A percentile compares a stretch with the other conserved stretches of the same genome.
phyloP scores from a whole-genome alignment of 2,329 filamentous ascomycete species.

The Emmonsiellopsis sp. region DNA sequence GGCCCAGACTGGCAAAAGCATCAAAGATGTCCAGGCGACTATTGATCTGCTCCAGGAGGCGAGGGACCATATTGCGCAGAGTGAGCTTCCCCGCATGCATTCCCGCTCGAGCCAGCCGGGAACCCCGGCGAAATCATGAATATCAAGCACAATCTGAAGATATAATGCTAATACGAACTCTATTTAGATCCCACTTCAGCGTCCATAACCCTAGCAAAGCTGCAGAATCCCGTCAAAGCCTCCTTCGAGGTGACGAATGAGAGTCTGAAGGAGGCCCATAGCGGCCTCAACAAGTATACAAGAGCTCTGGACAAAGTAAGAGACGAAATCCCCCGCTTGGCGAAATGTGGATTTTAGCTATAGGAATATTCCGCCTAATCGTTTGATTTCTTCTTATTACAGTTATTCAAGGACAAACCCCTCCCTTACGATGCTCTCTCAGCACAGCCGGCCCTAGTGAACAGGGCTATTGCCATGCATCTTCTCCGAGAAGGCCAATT shows the following conservation, averaged over 20 bases:
- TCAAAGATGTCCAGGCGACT: constrained; percentile 72
- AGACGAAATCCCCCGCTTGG: background rate
- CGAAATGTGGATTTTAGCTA: background rate
- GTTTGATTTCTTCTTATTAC: constrained; percentile 1
- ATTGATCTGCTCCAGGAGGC: constrained; percentile 68
- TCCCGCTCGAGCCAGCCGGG: too few relatives aligned
- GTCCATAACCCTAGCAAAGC: constrained; percentile 65
- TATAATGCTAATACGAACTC: constrained; percentile 11
- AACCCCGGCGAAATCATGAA: too few relatives aligned
- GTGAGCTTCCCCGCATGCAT: constrained; percentile 32
- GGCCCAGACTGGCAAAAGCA: constrained; percentile 59
- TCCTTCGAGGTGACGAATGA: constrained; percentile 72
- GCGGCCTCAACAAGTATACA: constrained; percentile 70
- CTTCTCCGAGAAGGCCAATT: constrained; percentile 92
- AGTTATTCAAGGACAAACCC: constrained; percentile 60
- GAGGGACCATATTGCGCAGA: constrained; percentile 60
- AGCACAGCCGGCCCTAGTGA: constrained; percentile 66
- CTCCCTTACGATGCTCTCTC: constrained; percentile 71
- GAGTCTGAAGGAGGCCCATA: constrained; percentile 73
- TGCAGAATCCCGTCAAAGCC: constrained; percentile 76
- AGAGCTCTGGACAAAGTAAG: constrained; percentile 74
- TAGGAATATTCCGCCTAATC: background rate
- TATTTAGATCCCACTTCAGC: constrained; percentile 57
- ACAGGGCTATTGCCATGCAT: constrained; percentile 93
- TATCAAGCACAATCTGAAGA: background rate